A percentile compares a stretch with the other conserved stretches of the same genome.
phyloP scores from a whole-genome alignment of 768 basidiomycete species.

The Lentinus brumalis region DNA sequence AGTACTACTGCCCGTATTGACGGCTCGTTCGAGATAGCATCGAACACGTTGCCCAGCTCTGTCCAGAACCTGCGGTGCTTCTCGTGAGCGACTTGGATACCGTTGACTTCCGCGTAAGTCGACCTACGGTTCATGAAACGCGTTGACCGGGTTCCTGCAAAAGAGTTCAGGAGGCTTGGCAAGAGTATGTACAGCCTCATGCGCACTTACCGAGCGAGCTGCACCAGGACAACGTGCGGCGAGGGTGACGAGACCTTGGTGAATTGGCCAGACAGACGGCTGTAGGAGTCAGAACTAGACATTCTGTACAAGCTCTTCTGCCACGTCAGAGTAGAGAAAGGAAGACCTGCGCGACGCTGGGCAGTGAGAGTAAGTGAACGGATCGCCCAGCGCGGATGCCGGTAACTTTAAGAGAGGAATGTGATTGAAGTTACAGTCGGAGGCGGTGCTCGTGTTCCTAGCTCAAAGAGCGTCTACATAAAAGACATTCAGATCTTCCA shows the following conservation, averaged over 20 bases:
- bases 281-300: slow-evolving; percentile 2
- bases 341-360: too few relatives aligned
- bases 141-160: slow-evolving; percentile 64
- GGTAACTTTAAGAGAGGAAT: too few relatives aligned
- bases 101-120: background rate
- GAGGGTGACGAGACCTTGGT: slow-evolving; percentile 38
- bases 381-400: too few relatives aligned
- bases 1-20: slow-evolving; percentile 75
- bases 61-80: slow-evolving; percentile 63
- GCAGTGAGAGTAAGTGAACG: too few relatives aligned
- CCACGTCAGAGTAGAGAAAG: too few relatives aligned
- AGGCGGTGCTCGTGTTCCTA: too few relatives aligned
- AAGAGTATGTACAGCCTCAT: background rate
- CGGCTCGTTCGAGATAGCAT: slow-evolving; percentile 49
- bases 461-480: too few relatives aligned
- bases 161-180: background rate
- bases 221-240: slow-evolving; percentile 42
- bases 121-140: slow-evolving; percentile 53
- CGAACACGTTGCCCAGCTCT: slow-evolving; percentile 65
- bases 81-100: background rate
- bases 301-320: background rate
- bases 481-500: too few relatives aligned
- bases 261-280: slow-evolving; percentile 27
- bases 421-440: too few relatives aligned
- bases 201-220: slow-evolving; percentile 38